Percentiles rank a stretch among this genome's conserved stretches.
phyloP scores from a whole-genome alignment of 2,329 filamentous ascomycete genomes.

The Penicillium brasilianum region DNA sequence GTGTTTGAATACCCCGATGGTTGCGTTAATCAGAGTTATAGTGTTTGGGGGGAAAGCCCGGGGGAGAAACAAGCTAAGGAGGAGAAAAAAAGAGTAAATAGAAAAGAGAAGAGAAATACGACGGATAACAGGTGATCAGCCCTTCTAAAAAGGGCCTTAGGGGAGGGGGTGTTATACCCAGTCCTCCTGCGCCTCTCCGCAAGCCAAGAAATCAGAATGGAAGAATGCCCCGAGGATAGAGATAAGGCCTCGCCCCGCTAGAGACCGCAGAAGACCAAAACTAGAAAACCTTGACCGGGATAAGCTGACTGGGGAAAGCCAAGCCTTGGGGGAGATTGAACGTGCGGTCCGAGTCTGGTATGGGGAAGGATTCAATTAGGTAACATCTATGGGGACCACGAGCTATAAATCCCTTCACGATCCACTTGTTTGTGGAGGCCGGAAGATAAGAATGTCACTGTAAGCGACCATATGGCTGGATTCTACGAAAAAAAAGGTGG shows the following conservation, averaged over 20 bases:
- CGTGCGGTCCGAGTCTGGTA: constrained; percentile 1
- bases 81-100: background rate
- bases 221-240: constrained; percentile 1
- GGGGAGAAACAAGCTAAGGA: background rate
- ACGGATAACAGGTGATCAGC: background rate
- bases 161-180: background rate
- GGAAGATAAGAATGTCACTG: background rate
- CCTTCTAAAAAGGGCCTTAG: background rate
- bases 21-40: too few species aligned
- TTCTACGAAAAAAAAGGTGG: background rate
- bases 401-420: background rate
- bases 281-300: background rate
- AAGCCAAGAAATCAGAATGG: constrained; percentile 6
- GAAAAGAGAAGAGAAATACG: background rate
- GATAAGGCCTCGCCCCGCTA: background rate
- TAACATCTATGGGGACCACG: background rate
- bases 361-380: constrained; percentile 11
- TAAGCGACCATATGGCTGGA: background rate
- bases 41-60: background rate
- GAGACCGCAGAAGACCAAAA: background rate
- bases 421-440: background rate
- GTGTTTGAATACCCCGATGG: background rate
- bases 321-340: constrained; percentile 7
- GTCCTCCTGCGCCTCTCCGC: constrained; percentile 4
- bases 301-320: constrained; percentile 16